Evolutionary conservation across 148 eudicot genomes (phyloP).

Genomic region (Agrostemma githago): DNA sequence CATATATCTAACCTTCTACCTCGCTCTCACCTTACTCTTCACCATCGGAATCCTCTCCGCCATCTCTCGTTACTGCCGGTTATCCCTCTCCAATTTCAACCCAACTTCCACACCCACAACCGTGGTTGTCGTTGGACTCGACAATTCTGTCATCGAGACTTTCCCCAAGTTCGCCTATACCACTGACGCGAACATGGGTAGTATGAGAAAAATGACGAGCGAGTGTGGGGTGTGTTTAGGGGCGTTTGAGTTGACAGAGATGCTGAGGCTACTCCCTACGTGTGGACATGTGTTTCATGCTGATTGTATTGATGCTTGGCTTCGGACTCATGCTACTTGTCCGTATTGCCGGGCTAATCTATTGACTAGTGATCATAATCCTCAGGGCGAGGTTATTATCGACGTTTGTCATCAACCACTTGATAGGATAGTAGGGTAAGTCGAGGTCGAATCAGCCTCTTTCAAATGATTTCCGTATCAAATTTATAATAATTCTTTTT

Average conservation of each 20-base stretch:
- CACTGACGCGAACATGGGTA: neutral
- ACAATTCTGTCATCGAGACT: constrained; percentile 17
- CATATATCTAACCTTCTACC: neutral
- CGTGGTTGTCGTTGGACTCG: constrained; percentile 18
- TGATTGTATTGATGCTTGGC: constrained; percentile 24
- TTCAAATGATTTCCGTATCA: too few species aligned
- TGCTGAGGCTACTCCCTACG: constrained; percentile 13
- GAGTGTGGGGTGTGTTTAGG: constrained; percentile 30
- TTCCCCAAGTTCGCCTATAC: constrained; percentile 19
- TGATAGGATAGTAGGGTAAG: too few species aligned
- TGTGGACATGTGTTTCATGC: constrained; percentile 25
- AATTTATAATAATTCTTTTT: too few species aligned
- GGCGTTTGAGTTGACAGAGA: constrained; percentile 11
- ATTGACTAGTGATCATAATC: too few species aligned
- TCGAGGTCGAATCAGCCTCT: too few species aligned
- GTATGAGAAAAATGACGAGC: neutral
- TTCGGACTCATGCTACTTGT: constrained; percentile 12
- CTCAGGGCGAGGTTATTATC: too few species aligned
- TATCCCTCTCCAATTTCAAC: neutral
- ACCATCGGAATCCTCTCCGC: neutral
- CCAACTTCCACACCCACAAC: neutral
- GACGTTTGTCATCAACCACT: too few species aligned
- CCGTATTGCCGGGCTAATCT: constrained; percentile 22
- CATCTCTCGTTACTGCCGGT: neutral
- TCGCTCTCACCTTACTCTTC: neutral